A percentile compares a stretch with the other conserved stretches of the same genome.
These are phyloP conservation scores for Tarenaya hassleriana DNA, from an alignment of 345 rosid species.

Conservation along the genomic window DNA sequence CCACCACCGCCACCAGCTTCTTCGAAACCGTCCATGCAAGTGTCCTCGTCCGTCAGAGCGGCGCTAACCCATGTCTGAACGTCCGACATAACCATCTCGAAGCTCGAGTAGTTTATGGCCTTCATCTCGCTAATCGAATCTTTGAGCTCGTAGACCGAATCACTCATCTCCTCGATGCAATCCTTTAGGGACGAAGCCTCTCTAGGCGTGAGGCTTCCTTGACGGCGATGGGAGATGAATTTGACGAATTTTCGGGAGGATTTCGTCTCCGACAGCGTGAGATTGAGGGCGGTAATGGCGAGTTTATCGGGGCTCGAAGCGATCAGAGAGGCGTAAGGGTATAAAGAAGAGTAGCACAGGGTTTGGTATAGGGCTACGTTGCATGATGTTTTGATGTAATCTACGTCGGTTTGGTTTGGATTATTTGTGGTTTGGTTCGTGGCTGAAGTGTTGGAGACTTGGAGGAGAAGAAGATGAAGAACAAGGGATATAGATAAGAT, in stretches of 20 bases:
- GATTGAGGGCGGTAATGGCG: slow-evolving; percentile 65
- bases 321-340: slow-evolving; percentile 46
- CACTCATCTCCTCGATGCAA: slow-evolving; percentile 61
- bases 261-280: slow-evolving; percentile 50
- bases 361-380: slow-evolving; percentile 56
- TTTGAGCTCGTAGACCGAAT: slow-evolving; percentile 60
- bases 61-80: slow-evolving; percentile 94
- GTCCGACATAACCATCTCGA: slow-evolving; percentile 69
- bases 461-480: too few relatives aligned
- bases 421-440: too few relatives aligned
- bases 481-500: too few relatives aligned
- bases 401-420: slow-evolving; percentile 22
- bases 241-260: slow-evolving; percentile 40
- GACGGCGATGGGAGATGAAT: slow-evolving; percentile 39
- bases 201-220: slow-evolving; percentile 44
- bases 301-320: slow-evolving; percentile 51
- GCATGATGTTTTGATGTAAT: slow-evolving; percentile 60
- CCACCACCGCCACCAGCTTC: too few relatives aligned
- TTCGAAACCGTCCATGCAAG: slow-evolving; percentile 85
- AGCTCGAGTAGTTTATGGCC: slow-evolving; percentile 34
- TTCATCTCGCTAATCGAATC: slow-evolving; percentile 57
- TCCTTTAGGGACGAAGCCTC: slow-evolving; percentile 60
- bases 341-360: slow-evolving; percentile 54
- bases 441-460: too few relatives aligned
- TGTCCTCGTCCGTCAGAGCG: slow-evolving; percentile 78